Base-by-base conservation (phyloP, 164 flowering plant species). In the Nelumbo lutea region DNA sequence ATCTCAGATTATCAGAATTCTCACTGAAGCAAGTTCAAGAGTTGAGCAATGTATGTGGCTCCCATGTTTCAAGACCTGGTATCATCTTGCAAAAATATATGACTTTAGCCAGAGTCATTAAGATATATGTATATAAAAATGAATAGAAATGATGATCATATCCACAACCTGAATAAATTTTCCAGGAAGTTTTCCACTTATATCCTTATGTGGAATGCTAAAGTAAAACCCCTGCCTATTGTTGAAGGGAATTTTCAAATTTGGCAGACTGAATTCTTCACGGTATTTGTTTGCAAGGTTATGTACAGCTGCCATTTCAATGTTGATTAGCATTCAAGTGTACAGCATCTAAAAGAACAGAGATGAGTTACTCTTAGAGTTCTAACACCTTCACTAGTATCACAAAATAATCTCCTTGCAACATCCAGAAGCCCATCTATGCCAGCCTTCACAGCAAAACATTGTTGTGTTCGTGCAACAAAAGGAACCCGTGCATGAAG, bases 361-460 rank as follows among this genome's bases (percentile, higher is more conserved):
- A 61, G 57, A 63, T 51, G 10, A 27, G 48, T 59, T 38, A 72
- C 44, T 45, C 66, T 42, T 1, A 75, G 48, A 62, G 13, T 1
- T 62, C 53, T 43, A 73, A 70, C 69, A 90, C 99, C 98, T 96
- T 96, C 97, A 78, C 99, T 93, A 44, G 96, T 93, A 75, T 96
- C 98, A 84, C 99, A 96, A 69, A 96, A 93, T 50, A 97, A 81
- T 76, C 95, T 83, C 68, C 98, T 69, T 64, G 99, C 96, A 77
- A 90, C 86, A 78, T 96, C 99, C 65, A 96, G 79, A 72, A 90
- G 84, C 68, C 98, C 99, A 88, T 96, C 99, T 68, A 90, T 87
- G 72, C 99, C 99, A 75, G 98, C 92, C 85, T 96, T 96, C 70
- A 96, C 88, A 81, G 99, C 99, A 81, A 96, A 96, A 81, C 99